These are phyloP conservation scores for Usnea hakonensis DNA, from an alignment of 495 filamentous ascomycete species.

Conservation along the genomic window DNA sequence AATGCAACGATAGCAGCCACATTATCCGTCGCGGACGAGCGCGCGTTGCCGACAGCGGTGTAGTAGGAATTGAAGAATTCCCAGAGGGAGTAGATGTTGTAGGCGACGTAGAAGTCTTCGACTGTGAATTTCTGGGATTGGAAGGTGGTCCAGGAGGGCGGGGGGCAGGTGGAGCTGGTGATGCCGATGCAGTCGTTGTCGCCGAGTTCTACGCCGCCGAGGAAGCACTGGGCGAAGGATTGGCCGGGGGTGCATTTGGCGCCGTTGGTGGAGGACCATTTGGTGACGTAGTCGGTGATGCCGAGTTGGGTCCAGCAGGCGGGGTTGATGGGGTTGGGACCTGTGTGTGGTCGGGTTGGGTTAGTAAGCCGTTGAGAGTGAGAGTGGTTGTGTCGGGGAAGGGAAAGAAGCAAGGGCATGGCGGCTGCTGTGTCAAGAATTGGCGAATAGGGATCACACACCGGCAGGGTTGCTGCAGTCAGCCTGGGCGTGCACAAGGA, in stretches of 20 bases:
- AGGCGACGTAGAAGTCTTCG: constrained; percentile 16
- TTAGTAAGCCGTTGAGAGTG: neutral
- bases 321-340: neutral
- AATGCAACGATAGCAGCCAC: constrained; percentile 4
- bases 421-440: neutral
- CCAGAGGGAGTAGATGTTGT: constrained; percentile 15
- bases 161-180: constrained; percentile 5
- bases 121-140: neutral
- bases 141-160: constrained; percentile 4
- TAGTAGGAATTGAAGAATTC: constrained; percentile 16
- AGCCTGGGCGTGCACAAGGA: neutral
- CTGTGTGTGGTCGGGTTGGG: too few species aligned
- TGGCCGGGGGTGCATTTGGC: neutral
- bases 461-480: neutral
- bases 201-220: neutral
- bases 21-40: constrained; percentile 2
- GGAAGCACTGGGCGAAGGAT: constrained; percentile 8
- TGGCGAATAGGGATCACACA: neutral
- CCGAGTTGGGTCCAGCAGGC: neutral
- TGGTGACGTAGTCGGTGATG: neutral
- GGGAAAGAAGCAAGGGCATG: neutral
- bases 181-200: constrained; percentile 8
- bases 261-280: neutral
- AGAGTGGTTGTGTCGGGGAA: neutral
- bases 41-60: constrained; percentile 10